A percentile compares a stretch with the other conserved stretches of the same genome.
Conservation (phyloP, 345 rosid genomes). For the Aegle marmelos region DNA sequence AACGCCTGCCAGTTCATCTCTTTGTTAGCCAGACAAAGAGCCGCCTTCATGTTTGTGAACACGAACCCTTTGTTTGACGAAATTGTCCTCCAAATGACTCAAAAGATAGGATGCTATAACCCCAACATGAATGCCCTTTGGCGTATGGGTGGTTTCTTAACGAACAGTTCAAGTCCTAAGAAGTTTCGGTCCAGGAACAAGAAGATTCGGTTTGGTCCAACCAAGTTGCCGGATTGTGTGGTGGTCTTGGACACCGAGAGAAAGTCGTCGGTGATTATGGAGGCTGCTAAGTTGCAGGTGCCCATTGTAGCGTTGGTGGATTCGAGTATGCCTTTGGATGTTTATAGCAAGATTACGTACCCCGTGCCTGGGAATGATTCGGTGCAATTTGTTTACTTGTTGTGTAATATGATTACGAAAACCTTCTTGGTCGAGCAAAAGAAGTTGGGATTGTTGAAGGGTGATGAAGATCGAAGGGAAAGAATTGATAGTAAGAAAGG, state of each 20-base stretch:
- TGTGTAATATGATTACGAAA: constrained; percentile 91
- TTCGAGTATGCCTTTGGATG: constrained; percentile 80
- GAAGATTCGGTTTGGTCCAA: constrained; percentile 80
- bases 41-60: constrained; percentile 79
- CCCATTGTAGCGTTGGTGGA: constrained; percentile 91
- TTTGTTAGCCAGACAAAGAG: constrained; percentile 50
- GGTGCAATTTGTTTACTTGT: constrained; percentile 87
- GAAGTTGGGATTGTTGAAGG: constrained; percentile 30
- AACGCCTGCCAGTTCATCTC: constrained; percentile 78
- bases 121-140: constrained; percentile 62
- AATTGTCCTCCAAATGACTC: constrained; percentile 74
- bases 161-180: constrained; percentile 90
- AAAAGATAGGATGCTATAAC: constrained; percentile 59
- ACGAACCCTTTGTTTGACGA: constrained; percentile 90
- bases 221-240: constrained; percentile 82
- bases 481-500: constrained; percentile 13
- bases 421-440: constrained; percentile 74
- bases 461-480: constrained; percentile 17
- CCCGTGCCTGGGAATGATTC: constrained; percentile 95
- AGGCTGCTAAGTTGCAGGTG: constrained; percentile 75
- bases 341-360: constrained; percentile 66
- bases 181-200: constrained; percentile 85
- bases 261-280: constrained; percentile 78
- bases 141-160: constrained; percentile 80
- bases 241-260: constrained; percentile 86